phyloP scores from a whole-genome alignment of 83 land plant genomes.

The Isoetes engelmannii region DNA sequence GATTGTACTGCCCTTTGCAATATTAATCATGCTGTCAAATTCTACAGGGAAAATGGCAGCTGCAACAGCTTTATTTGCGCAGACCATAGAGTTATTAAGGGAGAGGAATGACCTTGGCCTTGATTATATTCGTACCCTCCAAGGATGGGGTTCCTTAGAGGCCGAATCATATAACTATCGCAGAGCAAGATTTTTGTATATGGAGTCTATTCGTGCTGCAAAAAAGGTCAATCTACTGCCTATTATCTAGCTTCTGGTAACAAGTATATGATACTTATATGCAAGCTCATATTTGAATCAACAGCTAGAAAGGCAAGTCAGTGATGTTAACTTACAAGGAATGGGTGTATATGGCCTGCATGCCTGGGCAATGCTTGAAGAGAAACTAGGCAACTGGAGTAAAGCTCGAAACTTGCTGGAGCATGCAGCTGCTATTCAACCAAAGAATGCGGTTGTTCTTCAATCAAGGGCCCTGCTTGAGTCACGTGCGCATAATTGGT shows the following conservation, averaged over 20 bases:
- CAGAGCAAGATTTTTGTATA: slow-evolving; percentile 28
- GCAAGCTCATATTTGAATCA: neutral
- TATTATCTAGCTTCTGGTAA: neutral
- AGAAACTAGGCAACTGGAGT: slow-evolving; percentile 38
- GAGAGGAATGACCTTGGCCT: slow-evolving; percentile 14
- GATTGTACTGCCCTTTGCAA: neutral
- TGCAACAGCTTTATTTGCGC: slow-evolving; percentile 31
- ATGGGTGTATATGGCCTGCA: slow-evolving; percentile 37
- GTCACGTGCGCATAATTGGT: slow-evolving; percentile 35
- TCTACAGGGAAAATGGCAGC: slow-evolving; percentile 31
- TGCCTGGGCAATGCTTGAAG: slow-evolving; percentile 40
- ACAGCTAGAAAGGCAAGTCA: neutral
- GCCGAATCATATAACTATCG: slow-evolving; percentile 23
- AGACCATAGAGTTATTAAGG: slow-evolving; percentile 23
- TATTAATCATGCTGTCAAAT: slow-evolving; percentile 1
- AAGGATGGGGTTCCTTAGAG: slow-evolving; percentile 42
- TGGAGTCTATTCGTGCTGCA: slow-evolving; percentile 33
- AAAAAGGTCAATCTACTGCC: slow-evolving; percentile 11
- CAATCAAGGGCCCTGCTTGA: slow-evolving; percentile 41
- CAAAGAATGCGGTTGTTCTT: slow-evolving; percentile 40
- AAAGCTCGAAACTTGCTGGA: slow-evolving; percentile 27
- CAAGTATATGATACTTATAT: neutral
- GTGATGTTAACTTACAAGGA: slow-evolving; percentile 7
- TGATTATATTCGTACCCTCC: slow-evolving; percentile 33
- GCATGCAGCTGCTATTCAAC: slow-evolving; percentile 33